phyloP scores from a whole-genome alignment of 305 asterid species.

The Solanum hybrid region DNA sequence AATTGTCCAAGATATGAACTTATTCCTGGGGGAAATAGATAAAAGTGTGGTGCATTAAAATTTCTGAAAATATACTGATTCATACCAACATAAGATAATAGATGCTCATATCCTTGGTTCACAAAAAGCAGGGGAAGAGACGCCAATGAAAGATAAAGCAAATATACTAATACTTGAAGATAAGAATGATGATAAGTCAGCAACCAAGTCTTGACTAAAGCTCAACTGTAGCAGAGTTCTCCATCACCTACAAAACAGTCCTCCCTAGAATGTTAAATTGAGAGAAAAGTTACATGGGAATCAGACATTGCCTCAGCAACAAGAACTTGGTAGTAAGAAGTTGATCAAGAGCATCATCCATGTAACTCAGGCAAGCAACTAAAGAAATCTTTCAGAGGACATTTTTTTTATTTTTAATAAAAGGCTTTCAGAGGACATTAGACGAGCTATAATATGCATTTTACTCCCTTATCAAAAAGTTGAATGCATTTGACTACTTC shows the following conservation, averaged over 20 bases:
- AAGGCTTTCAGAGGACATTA: not conserved
- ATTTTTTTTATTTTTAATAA: too few relatives aligned
- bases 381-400: not conserved
- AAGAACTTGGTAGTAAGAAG: not conserved
- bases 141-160: not conserved
- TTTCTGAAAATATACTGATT: too few relatives aligned
- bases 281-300: not conserved
- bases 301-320: not conserved
- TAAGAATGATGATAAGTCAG: not conserved
- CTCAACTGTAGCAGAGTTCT: not conserved
- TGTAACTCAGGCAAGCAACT: not conserved
- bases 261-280: not conserved
- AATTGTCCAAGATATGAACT: constrained; percentile 67
- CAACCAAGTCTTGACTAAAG: not conserved
- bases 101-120: too few relatives aligned
- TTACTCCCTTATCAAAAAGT: not conserved
- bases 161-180: not conserved
- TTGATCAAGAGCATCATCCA: not conserved
- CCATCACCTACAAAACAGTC: not conserved
- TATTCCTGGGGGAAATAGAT: constrained; percentile 44
- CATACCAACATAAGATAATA: too few relatives aligned
- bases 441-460: not conserved
- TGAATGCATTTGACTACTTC: not conserved
- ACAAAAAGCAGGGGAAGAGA: not conserved
- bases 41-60: not conserved